These are phyloP conservation scores for Aulographum hederae DNA, from an alignment of 2,329 filamentous ascomycete genomes.

Conservation along the genomic window DNA sequence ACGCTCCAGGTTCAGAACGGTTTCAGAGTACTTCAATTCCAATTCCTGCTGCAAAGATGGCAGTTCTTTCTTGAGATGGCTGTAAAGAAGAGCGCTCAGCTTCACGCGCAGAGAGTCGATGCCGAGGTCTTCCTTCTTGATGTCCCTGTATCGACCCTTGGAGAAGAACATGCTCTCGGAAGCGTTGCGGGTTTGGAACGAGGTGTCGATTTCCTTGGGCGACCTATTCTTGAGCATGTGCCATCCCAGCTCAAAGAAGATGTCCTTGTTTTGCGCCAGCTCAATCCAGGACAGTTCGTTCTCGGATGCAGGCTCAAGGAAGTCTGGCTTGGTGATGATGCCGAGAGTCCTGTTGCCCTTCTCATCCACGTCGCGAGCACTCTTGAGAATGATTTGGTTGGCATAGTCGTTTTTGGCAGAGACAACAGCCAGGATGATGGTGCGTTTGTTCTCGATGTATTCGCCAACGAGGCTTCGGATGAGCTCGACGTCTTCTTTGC, in stretches of 20 bases:
- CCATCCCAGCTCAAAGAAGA: conserved; percentile 16
- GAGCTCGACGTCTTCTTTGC: conserved; percentile 13
- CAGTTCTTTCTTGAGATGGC: conserved; percentile 4
- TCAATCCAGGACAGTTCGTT: conserved; percentile 9
- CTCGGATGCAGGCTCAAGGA: conserved; percentile 10
- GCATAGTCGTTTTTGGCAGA: conserved; percentile 32
- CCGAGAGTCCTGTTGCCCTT: conserved; percentile 19
- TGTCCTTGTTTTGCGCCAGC: conserved; percentile 15
- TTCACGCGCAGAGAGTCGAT: conserved; percentile 4
- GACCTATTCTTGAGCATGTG: conserved; percentile 19
- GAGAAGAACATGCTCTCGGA: conserved; percentile 8
- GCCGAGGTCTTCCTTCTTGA: conserved; percentile 2
- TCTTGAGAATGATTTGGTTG: conserved; percentile 37
- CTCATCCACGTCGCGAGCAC: conserved; percentile 12
- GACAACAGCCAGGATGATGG: conserved; percentile 39
- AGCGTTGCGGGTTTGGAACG: conserved; percentile 10
- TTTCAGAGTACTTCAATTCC: conserved; percentile 1
- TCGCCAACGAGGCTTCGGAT: conserved; percentile 20
- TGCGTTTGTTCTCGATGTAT: conserved; percentile 41
- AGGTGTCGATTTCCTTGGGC: conserved; percentile 8
- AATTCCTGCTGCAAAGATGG: conserved; percentile 4
- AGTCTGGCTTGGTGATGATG: conserved; percentile 27
- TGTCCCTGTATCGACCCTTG: background rate
- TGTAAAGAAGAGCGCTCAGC: conserved; percentile 4
- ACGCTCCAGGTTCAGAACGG: conserved; percentile 1